Conservation (phyloP, 257 asterid genomes). For the Salvia splendens region DNA sequence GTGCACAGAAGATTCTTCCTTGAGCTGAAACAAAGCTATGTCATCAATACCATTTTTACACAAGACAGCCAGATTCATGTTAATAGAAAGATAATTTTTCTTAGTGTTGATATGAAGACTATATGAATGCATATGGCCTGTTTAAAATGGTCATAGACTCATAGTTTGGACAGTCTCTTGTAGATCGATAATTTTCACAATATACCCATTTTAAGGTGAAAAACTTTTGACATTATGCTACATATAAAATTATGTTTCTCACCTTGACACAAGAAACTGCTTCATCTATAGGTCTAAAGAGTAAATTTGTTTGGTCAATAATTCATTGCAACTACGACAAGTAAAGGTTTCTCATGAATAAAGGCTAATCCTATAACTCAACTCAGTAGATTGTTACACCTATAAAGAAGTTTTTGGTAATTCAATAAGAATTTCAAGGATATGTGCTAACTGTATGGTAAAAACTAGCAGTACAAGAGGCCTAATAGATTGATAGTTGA, state of each 20-base stretch:
- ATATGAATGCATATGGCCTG: not conserved
- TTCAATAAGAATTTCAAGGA: not conserved
- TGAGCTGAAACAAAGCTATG: slow-evolving; percentile 54
- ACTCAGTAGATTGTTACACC: not conserved
- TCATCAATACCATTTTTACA: not conserved
- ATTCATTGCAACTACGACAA: not conserved
- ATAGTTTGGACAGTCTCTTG: not conserved
- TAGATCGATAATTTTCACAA: not conserved
- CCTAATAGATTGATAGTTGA: slow-evolving; percentile 2
- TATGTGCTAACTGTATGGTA: not conserved
- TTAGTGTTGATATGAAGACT: not conserved
- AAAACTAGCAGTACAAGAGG: not conserved
- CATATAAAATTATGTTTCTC: not conserved
- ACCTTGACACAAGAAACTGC: not conserved
- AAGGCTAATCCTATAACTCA: not conserved
- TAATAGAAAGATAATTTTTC: not conserved
- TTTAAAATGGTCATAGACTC: not conserved
- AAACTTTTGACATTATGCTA: not conserved
- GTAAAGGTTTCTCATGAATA: not conserved
- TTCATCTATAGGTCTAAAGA: not conserved
- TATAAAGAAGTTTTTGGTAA: not conserved
- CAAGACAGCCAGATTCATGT: not conserved
- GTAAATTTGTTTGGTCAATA: not conserved
- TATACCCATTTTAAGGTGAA: not conserved
- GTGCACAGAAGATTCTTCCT: slow-evolving; percentile 74